Evolutionary conservation across 257 asterid genomes (phyloP), one percentile per base, ranked within the genome.

Genomic region (Solanum lycopersicoides): DNA sequence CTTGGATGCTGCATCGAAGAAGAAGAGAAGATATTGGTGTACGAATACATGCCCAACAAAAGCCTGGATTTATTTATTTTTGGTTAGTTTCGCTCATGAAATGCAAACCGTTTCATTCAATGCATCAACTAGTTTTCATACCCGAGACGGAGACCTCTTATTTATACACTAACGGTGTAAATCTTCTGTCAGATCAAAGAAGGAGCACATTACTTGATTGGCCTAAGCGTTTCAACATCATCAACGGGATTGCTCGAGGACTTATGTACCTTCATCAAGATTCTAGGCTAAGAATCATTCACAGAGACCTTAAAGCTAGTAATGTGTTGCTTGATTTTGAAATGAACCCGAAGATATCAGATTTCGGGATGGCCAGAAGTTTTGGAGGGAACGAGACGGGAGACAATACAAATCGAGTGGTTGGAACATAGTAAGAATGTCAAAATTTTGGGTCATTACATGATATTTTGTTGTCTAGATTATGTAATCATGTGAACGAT

Each of bases 241-340:
- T 90, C 30, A 88, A 90, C 65, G 92, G 92, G 42, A 88, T 90
- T 85, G 91, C 92, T 69, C 89, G 92, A 44, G 92, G 92, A 4
- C 89, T 90, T 35, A 66, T 90, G 90, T 90, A 90, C 66, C 90
- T 88, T 80, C 92, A 88, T 87, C 90, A 90, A 84, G 92, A 90
- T 88, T 90, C 92, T 14, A 89, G 89, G 66, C 88, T 90, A 13
- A 69, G 91, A 85, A 87, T 90, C 34, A 86, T 90, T 41, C 92
- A 89, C 82, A 86, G 91, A 20, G 90, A 89, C 76, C 90, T 89
- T 59, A 89, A 89, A 87, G 90, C 88, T 66, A 90, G 92, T 87
- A 90, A 90, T 32, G 72, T 90, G 72, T 72, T 90, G n/a, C 82
- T 90, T 47, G 92, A 90, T 60, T 53, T 41, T 69, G 92, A 88